Evolutionary conservation across 371 early-diverging fungal species (phyloP).

Genomic region (Mucor saturninus): DNA sequence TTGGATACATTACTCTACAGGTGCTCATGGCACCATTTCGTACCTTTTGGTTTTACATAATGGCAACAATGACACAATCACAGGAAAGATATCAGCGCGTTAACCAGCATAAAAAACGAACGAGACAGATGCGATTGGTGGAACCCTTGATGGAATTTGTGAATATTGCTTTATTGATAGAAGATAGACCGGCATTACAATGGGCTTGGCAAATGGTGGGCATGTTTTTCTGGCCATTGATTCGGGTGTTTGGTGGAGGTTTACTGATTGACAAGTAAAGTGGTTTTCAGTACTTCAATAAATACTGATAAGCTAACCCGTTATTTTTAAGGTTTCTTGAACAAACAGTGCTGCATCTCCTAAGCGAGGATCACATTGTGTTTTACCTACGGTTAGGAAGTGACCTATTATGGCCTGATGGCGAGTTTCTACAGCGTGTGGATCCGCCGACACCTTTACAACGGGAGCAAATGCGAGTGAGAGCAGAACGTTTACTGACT

Average conservation of each 20-base stretch:
- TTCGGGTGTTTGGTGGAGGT: conserved; percentile 51
- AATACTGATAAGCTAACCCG: conserved; percentile 6
- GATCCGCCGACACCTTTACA: conserved; percentile 40
- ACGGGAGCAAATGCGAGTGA: conserved; percentile 40
- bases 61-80: conserved; percentile 44
- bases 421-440: conserved; percentile 45
- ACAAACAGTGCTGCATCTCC: conserved; percentile 58
- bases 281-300: neutral
- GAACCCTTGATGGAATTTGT: conserved; percentile 48
- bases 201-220: conserved; percentile 55
- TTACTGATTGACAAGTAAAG: conserved; percentile 47
- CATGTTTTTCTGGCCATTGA: conserved; percentile 54
- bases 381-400: conserved; percentile 60
- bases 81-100: conserved; percentile 51
- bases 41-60: conserved; percentile 38
- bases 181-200: conserved; percentile 41
- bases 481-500: conserved; percentile 46
- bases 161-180: conserved; percentile 36
- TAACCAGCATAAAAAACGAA: conserved; percentile 43
- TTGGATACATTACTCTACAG: conserved; percentile 51
- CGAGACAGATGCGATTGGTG: conserved; percentile 40
- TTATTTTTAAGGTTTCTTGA: conserved; percentile 45
- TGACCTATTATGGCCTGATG: conserved; percentile 63
- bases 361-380: conserved; percentile 61
- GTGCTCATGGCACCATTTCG: conserved; percentile 45